Evolutionary conservation across 805 yeast species (phyloP).

Genomic region (Nakazawaea peltata): DNA sequence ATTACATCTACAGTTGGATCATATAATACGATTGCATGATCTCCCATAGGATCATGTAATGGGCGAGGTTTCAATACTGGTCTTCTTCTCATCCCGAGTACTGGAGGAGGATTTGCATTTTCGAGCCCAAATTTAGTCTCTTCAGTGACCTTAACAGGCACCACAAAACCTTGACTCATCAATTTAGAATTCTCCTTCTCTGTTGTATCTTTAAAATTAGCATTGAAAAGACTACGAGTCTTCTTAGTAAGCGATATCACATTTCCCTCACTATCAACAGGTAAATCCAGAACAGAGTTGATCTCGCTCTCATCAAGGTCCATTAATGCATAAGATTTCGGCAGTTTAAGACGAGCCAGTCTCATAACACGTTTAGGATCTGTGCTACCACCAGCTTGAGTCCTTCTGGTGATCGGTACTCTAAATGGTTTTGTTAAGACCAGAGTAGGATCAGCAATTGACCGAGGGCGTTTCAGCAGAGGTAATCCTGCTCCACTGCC

Average conservation of each 20-base stretch:
- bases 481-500: slow-evolving; percentile 69
- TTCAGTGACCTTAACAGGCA: slow-evolving; percentile 45
- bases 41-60: slow-evolving; percentile 90
- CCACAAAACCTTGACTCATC: slow-evolving; percentile 38
- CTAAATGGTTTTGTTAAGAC: slow-evolving; percentile 61
- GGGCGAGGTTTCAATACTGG: slow-evolving; percentile 77
- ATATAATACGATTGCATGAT: slow-evolving; percentile 87
- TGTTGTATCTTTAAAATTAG: slow-evolving; percentile 37
- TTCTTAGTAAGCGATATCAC: slow-evolving; percentile 19
- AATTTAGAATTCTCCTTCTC: slow-evolving; percentile 24
- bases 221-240: slow-evolving; percentile 55
- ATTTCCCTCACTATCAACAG: slow-evolving; percentile 22
- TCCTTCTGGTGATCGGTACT: slow-evolving; percentile 42
- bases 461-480: slow-evolving; percentile 45
- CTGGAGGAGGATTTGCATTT: slow-evolving; percentile 54
- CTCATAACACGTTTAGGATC: slow-evolving; percentile 12
- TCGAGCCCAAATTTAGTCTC: slow-evolving; percentile 21
- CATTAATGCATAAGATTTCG: slow-evolving; percentile 32
- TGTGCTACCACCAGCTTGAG: slow-evolving; percentile 12
- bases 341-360: slow-evolving; percentile 24
- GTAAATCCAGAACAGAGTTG: slow-evolving; percentile 15
- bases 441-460: slow-evolving; percentile 41
- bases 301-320: slow-evolving; percentile 20
- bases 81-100: slow-evolving; percentile 74
- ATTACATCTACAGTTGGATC: slow-evolving; percentile 84